Evolutionary conservation across 2,329 filamentous ascomycete species (phyloP).

Genomic region (Pseudogymnoascus sp.): DNA sequence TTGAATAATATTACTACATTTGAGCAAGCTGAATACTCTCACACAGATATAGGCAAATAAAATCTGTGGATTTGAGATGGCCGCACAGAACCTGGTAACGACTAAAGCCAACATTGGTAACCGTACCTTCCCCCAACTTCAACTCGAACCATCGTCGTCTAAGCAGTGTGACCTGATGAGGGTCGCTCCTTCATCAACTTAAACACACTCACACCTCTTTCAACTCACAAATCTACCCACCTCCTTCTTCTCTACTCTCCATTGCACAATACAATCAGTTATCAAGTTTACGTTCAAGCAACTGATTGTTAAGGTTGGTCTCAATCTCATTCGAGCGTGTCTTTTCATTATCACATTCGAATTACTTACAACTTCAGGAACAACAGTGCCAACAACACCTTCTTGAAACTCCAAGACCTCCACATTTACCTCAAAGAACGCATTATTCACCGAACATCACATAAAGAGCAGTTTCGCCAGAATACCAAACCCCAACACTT

Average conservation of each 20-base stretch:
- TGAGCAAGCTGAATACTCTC: not conserved
- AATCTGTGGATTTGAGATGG: not conserved
- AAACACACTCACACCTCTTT: not conserved
- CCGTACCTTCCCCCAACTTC: not conserved
- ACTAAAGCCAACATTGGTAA: not conserved
- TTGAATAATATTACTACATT: not conserved
- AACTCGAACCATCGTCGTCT: not conserved
- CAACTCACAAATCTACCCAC: not conserved
- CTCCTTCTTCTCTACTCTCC: not conserved
- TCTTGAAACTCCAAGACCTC: not conserved
- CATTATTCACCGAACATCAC: not conserved
- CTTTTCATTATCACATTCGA: not conserved
- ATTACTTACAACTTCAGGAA: not conserved
- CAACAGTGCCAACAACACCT: not conserved
- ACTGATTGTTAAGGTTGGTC: not conserved
- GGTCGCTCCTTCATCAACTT: not conserved
- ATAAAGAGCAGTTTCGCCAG: not conserved
- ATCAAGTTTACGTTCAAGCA: not conserved
- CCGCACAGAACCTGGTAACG: not conserved
- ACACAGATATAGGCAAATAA: not conserved
- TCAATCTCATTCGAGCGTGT: not conserved
- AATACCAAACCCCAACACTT: not conserved
- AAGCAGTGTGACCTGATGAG: not conserved
- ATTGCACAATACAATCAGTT: not conserved
- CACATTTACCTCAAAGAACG: not conserved